Conservation (phyloP, 306 rosid species). For the Neltuma alba region DNA sequence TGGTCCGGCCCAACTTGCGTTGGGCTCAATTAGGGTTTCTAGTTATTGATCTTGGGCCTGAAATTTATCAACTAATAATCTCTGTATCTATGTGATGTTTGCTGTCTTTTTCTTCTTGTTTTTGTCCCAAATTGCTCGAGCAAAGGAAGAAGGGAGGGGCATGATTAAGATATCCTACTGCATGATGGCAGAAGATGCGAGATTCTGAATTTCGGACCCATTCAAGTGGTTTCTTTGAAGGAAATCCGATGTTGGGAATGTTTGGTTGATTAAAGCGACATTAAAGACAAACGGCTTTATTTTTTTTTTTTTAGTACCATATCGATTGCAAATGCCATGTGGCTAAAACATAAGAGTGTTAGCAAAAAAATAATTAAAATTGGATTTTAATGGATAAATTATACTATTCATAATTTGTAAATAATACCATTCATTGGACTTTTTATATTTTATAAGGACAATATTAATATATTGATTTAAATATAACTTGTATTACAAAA, state of each 20-base stretch:
- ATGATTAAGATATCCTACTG: too few relatives aligned
- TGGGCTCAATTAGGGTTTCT: background rate
- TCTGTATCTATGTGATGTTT: background rate
- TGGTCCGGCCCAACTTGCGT: background rate
- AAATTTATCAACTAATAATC: background rate
- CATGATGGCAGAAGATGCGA: too few relatives aligned
- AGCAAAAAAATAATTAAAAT: too few relatives aligned
- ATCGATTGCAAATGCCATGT: background rate
- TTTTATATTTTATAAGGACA: background rate
- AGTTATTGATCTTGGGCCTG: background rate
- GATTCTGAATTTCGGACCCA: too few relatives aligned
- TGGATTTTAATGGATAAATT: background rate
- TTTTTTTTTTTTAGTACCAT: background rate
- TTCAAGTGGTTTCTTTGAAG: too few relatives aligned
- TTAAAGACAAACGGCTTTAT: background rate
- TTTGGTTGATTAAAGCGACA: background rate
- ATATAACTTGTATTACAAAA: background rate
- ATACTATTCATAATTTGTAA: background rate
- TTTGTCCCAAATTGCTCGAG: too few relatives aligned
- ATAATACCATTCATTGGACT: background rate
- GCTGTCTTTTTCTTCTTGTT: background rate
- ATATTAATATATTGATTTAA: background rate
- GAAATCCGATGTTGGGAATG: too few relatives aligned
- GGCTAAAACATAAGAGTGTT: too few relatives aligned
- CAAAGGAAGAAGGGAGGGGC: too few relatives aligned